A percentile compares a stretch with the other conserved stretches of the same genome.
phyloP scores from a whole-genome alignment of 257 asterid genomes.

The Plantago ovata region DNA sequence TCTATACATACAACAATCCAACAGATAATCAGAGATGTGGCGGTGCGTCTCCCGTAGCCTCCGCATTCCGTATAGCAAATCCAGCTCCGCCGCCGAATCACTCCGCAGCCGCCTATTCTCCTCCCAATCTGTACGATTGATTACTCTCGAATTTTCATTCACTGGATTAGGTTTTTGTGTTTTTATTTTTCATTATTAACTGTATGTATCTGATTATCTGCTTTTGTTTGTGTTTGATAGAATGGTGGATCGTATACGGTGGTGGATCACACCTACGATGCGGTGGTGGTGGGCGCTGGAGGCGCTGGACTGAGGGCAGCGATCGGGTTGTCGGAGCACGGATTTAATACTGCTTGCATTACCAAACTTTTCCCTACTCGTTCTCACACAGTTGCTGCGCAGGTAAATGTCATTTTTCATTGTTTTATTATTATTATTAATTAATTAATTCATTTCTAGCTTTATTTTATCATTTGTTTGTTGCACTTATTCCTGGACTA shows the following conservation, averaged over 20 bases:
- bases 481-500: too few relatives aligned
- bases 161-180: background rate
- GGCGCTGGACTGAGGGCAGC: conserved; percentile 99
- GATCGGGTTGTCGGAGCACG: conserved; percentile 96
- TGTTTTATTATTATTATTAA: background rate
- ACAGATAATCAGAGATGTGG: conserved; percentile 56
- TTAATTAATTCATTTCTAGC: too few relatives aligned
- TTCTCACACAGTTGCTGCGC: conserved; percentile 98
- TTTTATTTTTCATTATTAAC: background rate
- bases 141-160: background rate
- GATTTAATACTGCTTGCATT: conserved; percentile 97
- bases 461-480: too few relatives aligned
- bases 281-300: conserved; percentile 98
- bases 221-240: conserved; percentile 29
- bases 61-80: conserved; percentile 50
- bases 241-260: conserved; percentile 72
- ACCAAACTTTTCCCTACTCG: conserved; percentile 98
- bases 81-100: conserved; percentile 45
- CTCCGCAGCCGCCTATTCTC: conserved; percentile 57
- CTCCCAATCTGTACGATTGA: conserved; percentile 43
- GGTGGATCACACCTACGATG: conserved; percentile 98
- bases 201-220: background rate
- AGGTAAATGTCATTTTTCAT: conserved; percentile 35
- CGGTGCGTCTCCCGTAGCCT: conserved; percentile 88
- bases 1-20: background rate